Base-by-base conservation (phyloP, 148 eudicot genomes). In the Linanthus parryae region DNA sequence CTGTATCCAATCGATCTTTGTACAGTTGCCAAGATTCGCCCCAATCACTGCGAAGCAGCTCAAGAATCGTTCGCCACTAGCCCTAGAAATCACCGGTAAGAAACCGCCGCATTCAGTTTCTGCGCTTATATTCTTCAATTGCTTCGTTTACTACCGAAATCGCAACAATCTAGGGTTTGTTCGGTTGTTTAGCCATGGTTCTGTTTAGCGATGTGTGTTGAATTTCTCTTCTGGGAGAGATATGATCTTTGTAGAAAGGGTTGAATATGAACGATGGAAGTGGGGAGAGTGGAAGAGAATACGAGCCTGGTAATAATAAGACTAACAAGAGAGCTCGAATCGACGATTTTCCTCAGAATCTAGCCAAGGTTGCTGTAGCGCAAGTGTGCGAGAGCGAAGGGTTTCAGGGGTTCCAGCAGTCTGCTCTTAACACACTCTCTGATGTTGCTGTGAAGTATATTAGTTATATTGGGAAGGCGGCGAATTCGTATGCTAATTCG, bases 311-410 rank as follows among this genome's bases (percentile, higher is more conserved):
- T 33, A 51, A 47, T 23, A 33, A 15, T 27, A 45, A 28, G 20
- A 28, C 58, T 0, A 72, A 56, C 29, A 73, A 67, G 28, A 41
- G 64, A 12, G 13, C 63, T 0, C 59, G 68, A 19, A 45, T 8
- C 17, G 88, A 82, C 8, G 78, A 78, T 46, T 89, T 79, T 56
- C 63, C 61, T 11, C 71, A 69, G 21, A 68, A 83, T 21, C 54
- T 85, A 33, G 74, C 85, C 2, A 80, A 61, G 61, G 68, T 82
- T 38, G 77, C 89, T 0, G 82, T 81, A 22, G 82, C 92, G 0
- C 97, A 86, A 68, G 66, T 90, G 12, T 83, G 83, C 50, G 95
- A 86, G 38, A 65, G 68, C 31, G 63, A 57, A 16, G 95, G 97
- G 16, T 82, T 90, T 65, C 87, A 75, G 42, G 57, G 92, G 48